Base-by-base conservation (phyloP, 768 basidiomycete genomes). In the Neoboletus subvelutipes region DNA sequence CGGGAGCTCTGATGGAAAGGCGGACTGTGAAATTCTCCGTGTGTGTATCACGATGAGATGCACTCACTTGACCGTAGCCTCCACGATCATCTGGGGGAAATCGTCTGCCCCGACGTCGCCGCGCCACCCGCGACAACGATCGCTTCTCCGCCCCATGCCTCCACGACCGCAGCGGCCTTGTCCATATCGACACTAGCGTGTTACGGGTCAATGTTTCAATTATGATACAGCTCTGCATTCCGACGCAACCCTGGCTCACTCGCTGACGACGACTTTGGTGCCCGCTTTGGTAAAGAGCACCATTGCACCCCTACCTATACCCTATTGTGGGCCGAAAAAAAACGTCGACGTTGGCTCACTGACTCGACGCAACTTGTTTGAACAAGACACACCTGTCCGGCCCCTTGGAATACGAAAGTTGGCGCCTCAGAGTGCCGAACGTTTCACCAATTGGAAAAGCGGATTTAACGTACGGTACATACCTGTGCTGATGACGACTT, bases 401-500 rank as follows among this genome's bases (percentile, higher is more conserved):
- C 87, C 70, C 90, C 87, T 88, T 17, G 56, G 37, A 49, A 31
- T 43, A n/a, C 31, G 43, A 28, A 53, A 31, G 48, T 36, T 26
- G 22, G 18, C 43, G 53, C 52, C 46, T 53, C 33, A 18, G 33
- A 34, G 37, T 18, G 37, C 9, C 15, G 37, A 37, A 37, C 37
- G 37, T n/a, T 6, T 46, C 31, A 17, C 22, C 37, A 20, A 39
- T 12, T 45, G 6, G 39, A 15, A 20, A 7, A 28, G 17, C 13
- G 33, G 33, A 26, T 11, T 39, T 10, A 29, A 36, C n/a, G n/a
- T n/a, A n/a, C n/a, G n/a, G n/a, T n/a, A 72, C 82, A 64, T 65
- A 86, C 90, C 91, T 50, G 92, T 94, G 65, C 93, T 86, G 69
- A 94, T 92, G 18, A 88, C 90, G 10, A 92, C 90, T 65, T 93